These are phyloP conservation scores for Eutypa lata DNA, from an alignment of 2,329 filamentous ascomycete species.

Conservation along the genomic window DNA sequence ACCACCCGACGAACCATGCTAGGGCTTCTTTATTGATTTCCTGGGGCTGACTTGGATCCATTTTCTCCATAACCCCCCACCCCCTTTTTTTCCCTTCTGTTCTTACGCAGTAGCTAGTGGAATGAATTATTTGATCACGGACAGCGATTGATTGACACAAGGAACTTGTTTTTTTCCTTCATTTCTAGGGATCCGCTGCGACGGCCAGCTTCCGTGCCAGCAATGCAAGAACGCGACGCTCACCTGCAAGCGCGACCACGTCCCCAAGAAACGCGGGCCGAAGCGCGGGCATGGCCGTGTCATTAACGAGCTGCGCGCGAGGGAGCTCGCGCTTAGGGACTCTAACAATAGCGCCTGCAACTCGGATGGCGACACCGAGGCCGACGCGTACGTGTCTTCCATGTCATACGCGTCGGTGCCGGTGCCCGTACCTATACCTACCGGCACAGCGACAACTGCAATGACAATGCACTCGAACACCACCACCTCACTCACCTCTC, in stretches of 20 bases:
- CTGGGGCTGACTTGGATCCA: too few species aligned
- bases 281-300: slow-evolving; percentile 62
- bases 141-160: background rate
- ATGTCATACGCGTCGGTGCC: too few species aligned
- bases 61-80: too few species aligned
- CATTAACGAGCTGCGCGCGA: slow-evolving; percentile 56
- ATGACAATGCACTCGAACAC: too few species aligned
- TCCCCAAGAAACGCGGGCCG: slow-evolving; percentile 62
- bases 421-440: too few species aligned
- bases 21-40: too few species aligned
- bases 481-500: background rate
- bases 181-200: slow-evolving; percentile 40
- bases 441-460: too few species aligned
- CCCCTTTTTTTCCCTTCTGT: background rate
- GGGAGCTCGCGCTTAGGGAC: slow-evolving; percentile 38
- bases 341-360: slow-evolving; percentile 1
- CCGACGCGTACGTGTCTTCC: background rate
- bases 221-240: slow-evolving; percentile 58
- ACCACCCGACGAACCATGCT: too few species aligned
- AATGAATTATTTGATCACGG: too few species aligned
- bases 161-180: too few species aligned
- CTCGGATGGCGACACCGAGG: slow-evolving; percentile 4
- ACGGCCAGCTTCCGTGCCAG: slow-evolving; percentile 52
- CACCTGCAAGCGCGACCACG: slow-evolving; percentile 62
- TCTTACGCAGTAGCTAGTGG: too few species aligned